phyloP scores from a whole-genome alignment of 2,329 filamentous ascomycete genomes.

The Dactylellina sp. region DNA sequence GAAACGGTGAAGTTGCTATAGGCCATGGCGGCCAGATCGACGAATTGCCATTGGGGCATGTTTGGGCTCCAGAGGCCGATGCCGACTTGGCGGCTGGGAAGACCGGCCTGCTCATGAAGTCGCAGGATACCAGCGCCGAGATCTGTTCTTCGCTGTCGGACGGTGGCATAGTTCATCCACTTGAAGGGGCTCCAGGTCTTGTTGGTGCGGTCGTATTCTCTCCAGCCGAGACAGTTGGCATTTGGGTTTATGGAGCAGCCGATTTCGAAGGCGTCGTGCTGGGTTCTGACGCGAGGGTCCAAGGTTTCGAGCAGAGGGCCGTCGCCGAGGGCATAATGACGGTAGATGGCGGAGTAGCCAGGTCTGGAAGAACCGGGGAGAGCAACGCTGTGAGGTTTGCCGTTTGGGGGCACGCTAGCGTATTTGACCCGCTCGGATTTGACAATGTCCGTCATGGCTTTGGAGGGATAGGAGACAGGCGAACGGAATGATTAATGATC shows the following conservation, averaged over 20 bases:
- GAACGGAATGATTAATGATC: neutral
- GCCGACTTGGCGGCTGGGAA: constrained; percentile 76
- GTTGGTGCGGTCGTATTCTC: constrained; percentile 80
- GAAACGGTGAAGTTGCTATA: constrained; percentile 91
- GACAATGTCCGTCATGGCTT: constrained; percentile 35
- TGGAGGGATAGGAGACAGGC: neutral
- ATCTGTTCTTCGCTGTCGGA: constrained; percentile 82
- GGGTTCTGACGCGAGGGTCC: constrained; percentile 76
- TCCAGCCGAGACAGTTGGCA: constrained; percentile 80
- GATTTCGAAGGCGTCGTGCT: constrained; percentile 83
- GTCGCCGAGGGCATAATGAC: constrained; percentile 82
- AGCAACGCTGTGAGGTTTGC: constrained; percentile 80
- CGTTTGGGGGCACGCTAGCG: constrained; percentile 73
- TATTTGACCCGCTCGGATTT: constrained; percentile 44
- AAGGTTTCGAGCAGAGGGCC: constrained; percentile 76
- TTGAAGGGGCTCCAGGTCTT: constrained; percentile 81
- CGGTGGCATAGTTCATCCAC: constrained; percentile 84
- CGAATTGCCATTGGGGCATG: constrained; percentile 87
- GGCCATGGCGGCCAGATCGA: constrained; percentile 85
- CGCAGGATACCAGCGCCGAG: constrained; percentile 87
- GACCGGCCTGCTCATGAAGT: constrained; percentile 78
- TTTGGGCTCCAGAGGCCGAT: constrained; percentile 89
- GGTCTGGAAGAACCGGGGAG: constrained; percentile 79
- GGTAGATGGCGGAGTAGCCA: constrained; percentile 80
- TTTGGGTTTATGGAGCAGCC: constrained; percentile 69